Conservation (phyloP, 768 basidiomycete species). For the Boletus sp. region DNA sequence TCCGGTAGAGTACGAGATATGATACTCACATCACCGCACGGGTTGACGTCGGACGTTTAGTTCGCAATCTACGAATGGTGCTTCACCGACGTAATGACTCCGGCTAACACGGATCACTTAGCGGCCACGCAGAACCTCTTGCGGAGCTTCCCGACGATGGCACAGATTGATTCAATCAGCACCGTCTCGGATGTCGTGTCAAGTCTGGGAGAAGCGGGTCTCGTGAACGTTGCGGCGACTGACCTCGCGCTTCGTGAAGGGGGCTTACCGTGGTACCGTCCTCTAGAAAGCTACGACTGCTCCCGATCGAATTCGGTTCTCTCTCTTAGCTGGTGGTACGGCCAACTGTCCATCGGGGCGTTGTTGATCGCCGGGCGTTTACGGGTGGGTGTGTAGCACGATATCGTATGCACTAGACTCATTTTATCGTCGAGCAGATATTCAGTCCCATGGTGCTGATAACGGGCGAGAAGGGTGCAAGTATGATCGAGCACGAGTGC, state of each 20-base stretch:
- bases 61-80: slow-evolving; percentile 9
- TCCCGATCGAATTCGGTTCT: neutral
- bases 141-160: neutral
- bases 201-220: neutral
- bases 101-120: neutral
- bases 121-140: neutral
- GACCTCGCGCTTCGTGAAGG: neutral
- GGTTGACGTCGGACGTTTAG: neutral
- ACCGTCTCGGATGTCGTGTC: neutral
- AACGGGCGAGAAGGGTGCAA: neutral
- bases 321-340: slow-evolving; percentile 3
- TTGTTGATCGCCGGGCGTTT: slow-evolving; percentile 5
- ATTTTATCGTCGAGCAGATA: neutral
- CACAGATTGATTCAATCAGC: neutral
- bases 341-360: slow-evolving; percentile 3
- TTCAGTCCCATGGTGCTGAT: slow-evolving; percentile 8
- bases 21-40: too few relatives aligned
- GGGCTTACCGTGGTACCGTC: slow-evolving; percentile 7
- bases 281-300: neutral
- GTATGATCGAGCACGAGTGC: neutral
- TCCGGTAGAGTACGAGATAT: slow-evolving; percentile 1
- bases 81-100: neutral
- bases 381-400: neutral
- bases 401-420: neutral
- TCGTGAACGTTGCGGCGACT: neutral